Percentiles rank a stretch among this genome's conserved stretches.
phyloP scores from a whole-genome alignment of 495 filamentous ascomycete species.

The Penicillium longicatenatum region DNA sequence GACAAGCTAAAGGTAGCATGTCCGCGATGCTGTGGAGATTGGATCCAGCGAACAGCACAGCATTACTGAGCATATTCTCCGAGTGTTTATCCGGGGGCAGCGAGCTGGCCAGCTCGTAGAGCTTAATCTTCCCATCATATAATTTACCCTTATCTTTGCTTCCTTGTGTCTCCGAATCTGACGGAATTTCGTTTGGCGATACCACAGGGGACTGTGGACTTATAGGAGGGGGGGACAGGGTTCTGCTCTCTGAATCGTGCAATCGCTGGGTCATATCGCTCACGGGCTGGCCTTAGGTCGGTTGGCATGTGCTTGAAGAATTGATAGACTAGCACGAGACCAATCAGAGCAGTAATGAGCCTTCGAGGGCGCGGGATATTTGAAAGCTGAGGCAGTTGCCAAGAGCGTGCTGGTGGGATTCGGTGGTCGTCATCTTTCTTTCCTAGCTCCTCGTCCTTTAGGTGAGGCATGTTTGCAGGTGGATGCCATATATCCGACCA shows the following conservation, averaged over 20 bases:
- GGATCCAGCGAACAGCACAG: conserved; percentile 54
- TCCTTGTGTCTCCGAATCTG: conserved; percentile 23
- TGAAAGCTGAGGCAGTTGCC: conserved; percentile 30
- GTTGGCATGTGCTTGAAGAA: conserved; percentile 59
- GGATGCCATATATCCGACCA: conserved; percentile 23
- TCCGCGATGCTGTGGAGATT: conserved; percentile 52
- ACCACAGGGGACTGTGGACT: conserved; percentile 10
- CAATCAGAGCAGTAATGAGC: conserved; percentile 42
- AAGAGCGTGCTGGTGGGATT: conserved; percentile 22
- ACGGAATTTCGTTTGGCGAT: conserved; percentile 15
- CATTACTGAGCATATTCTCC: conserved; percentile 32
- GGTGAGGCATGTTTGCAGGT: conserved; percentile 46
- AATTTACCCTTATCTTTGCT: conserved; percentile 27
- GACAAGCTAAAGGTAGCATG: conserved; percentile 56
- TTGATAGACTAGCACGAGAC: conserved; percentile 46
- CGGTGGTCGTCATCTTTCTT: conserved; percentile 69
- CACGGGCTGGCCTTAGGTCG: conserved; percentile 35
- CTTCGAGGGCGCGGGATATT: conserved; percentile 46
- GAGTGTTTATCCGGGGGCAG: conserved; percentile 43
- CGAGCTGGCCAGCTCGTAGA: conserved; percentile 52
- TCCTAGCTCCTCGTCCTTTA: conserved; percentile 66
- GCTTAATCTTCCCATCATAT: conserved; percentile 58
- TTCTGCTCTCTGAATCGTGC: conserved; percentile 27
- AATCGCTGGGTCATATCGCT: conserved; percentile 32
- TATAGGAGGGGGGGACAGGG: background rate